A percentile compares a stretch with the other conserved stretches of the same genome.
phyloP scores from a whole-genome alignment of 1,284 basidiomycete species.

The Heliocybe sulcata region DNA sequence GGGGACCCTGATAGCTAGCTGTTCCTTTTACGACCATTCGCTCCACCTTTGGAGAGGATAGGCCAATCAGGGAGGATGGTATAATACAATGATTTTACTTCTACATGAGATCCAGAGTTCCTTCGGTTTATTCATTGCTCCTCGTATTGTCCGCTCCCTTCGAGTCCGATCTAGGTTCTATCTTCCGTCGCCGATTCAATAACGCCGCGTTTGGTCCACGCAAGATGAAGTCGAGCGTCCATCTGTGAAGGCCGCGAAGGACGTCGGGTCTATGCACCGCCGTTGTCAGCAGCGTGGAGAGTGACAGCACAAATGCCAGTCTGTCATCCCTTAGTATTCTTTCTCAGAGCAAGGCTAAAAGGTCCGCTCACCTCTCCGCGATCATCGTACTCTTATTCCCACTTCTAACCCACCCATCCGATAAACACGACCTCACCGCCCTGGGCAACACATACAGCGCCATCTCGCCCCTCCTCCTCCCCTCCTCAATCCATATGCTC shows the following conservation, averaged over 20 bases:
- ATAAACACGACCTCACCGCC: constrained; percentile 54
- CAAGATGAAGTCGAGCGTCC: constrained; percentile 59
- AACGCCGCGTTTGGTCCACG: constrained; percentile 48
- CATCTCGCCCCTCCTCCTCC: constrained; percentile 65
- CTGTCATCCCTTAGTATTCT: too few relatives aligned
- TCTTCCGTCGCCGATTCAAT: constrained; percentile 32
- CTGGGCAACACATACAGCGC: constrained; percentile 69
- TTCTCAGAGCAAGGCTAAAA: constrained; percentile 4
- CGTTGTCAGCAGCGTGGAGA: constrained; percentile 57
- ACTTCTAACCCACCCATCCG: constrained; percentile 42
- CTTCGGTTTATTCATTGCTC: too few relatives aligned
- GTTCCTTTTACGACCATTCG: constrained; percentile 94
- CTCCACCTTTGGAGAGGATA: constrained; percentile 78
- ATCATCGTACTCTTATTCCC: constrained; percentile 29
- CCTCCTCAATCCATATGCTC: constrained; percentile 72
- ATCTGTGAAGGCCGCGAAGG: constrained; percentile 63
- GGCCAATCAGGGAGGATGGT: constrained; percentile 4
- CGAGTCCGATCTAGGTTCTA: background rate
- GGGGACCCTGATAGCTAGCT: constrained; percentile 70
- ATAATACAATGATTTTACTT: too few relatives aligned
- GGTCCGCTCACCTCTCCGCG: constrained; percentile 42
- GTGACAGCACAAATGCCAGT: constrained; percentile 49
- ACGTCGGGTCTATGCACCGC: constrained; percentile 53
- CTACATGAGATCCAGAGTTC: background rate
- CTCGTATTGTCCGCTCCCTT: background rate